A percentile compares a stretch with the other conserved stretches of the same genome.
phyloP scores from a whole-genome alignment of 2,329 filamentous ascomycete genomes.

The Fusarium lyarnte region DNA sequence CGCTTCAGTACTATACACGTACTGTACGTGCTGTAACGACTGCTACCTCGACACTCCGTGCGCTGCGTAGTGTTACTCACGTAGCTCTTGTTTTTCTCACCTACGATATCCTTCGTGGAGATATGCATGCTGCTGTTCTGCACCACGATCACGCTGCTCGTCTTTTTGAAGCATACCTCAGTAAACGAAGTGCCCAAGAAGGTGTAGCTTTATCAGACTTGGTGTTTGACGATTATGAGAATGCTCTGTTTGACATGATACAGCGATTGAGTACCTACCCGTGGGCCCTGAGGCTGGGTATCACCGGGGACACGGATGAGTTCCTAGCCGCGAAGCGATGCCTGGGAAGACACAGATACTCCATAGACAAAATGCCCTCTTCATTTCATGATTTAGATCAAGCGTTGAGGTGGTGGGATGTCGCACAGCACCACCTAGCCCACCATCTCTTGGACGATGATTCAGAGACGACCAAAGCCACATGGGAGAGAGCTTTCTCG shows the following conservation, averaged over 20 bases:
- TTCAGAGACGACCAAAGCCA: not conserved
- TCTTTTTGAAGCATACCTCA: constrained; percentile 35
- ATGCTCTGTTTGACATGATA: constrained; percentile 31
- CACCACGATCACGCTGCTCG: constrained; percentile 33
- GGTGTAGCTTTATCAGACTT: constrained; percentile 15
- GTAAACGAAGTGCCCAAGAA: constrained; percentile 20
- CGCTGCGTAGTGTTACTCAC: constrained; percentile 28
- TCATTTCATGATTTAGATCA: constrained; percentile 28
- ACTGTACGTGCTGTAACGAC: constrained; percentile 23
- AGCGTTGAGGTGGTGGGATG: constrained; percentile 34
- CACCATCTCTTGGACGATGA: constrained; percentile 1
- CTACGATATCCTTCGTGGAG: constrained; percentile 36
- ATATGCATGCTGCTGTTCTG: constrained; percentile 22
- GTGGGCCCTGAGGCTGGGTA: constrained; percentile 28
- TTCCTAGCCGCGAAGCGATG: not conserved
- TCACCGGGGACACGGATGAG: not conserved
- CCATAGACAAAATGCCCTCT: constrained; percentile 22
- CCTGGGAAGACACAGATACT: constrained; percentile 14
- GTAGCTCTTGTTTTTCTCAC: constrained; percentile 37
- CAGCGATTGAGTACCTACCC: constrained; percentile 38
- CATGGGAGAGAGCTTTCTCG: constrained; percentile 18
- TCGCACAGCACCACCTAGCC: constrained; percentile 23
- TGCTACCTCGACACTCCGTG: not conserved
- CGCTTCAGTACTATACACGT: constrained; percentile 33
- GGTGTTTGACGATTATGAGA: constrained; percentile 21